Evolutionary conservation across 1,139 yeast species (phyloP).

Genomic region (Magnusiomyces sp.): DNA sequence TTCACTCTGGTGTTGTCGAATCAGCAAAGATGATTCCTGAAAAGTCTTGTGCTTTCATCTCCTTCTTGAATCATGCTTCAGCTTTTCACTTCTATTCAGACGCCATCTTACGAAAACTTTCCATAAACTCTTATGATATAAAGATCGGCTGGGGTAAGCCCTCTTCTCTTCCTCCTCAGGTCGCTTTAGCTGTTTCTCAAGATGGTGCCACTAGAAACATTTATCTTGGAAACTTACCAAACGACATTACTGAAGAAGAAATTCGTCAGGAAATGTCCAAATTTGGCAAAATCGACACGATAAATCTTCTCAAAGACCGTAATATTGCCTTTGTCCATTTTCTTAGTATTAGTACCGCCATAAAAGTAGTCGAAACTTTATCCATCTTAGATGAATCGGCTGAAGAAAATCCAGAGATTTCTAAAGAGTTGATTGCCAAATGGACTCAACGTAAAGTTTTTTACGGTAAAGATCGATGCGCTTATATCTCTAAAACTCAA

Average conservation of each 20-base stretch:
- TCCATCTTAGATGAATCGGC: conserved; percentile 37
- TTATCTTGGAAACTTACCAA: conserved; percentile 65
- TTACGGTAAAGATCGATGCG: conserved; percentile 86
- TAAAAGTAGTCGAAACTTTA: conserved; percentile 64
- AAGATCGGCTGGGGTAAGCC: conserved; percentile 64
- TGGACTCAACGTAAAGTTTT: conserved; percentile 60
- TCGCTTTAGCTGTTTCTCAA: conserved; percentile 66
- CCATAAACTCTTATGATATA: conserved; percentile 40
- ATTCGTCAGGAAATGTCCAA: conserved; percentile 56
- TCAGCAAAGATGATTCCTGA: conserved; percentile 45
- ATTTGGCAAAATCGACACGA: conserved; percentile 76
- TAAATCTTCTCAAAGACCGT: conserved; percentile 65
- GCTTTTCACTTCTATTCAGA: conserved; percentile 47
- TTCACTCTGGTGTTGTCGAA: conserved; percentile 86
- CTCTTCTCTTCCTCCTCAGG: conserved; percentile 56
- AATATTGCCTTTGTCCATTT: conserved; percentile 76
- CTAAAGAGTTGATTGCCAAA: conserved; percentile 27
- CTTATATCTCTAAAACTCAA: conserved; percentile 80
- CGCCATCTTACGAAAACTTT: conserved; percentile 36
- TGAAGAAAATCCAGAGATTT: not conserved
- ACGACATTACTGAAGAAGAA: conserved; percentile 51
- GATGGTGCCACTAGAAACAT: conserved; percentile 92
- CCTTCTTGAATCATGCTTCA: conserved; percentile 39
- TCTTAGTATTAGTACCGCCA: conserved; percentile 72
- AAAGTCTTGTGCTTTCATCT: conserved; percentile 39